Base-by-base conservation (phyloP, 75 land plant genomes). In the Isoetes taiwanensis region DNA sequence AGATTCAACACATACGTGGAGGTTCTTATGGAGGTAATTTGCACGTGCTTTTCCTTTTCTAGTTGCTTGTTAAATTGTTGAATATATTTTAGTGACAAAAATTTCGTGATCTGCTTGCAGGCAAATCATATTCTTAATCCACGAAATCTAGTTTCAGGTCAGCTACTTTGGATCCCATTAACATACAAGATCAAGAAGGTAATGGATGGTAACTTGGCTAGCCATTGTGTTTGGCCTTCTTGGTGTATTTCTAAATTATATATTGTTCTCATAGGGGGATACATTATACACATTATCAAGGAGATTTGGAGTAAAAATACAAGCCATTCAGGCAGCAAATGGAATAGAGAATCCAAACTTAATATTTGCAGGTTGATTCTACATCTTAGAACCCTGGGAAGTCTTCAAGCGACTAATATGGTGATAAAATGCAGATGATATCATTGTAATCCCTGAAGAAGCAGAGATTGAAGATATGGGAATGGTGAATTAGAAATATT, bases 21-120 rank as follows among this genome's bases (percentile, higher is more conserved):
- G 37, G 50, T 71, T 30, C 46, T 71, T 21, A 71, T 71, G 63
- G 74, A 71, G 74, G 74, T 70, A 50, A 34, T n/a, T n/a, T n/a
- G n/a, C n/a, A n/a, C n/a, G n/a, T n/a, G n/a, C n/a, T n/a, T n/a
- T n/a, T n/a, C n/a, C n/a, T n/a, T n/a, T n/a, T n/a, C n/a, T n/a
- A n/a, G n/a, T n/a, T n/a, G n/a, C n/a, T n/a, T n/a, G n/a, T n/a
- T n/a, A n/a, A n/a, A n/a, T n/a, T n/a, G n/a, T n/a, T n/a, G n/a
- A n/a, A n/a, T n/a, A n/a, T n/a, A n/a, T n/a, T n/a, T n/a, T n/a
- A n/a, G n/a, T n/a, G n/a, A n/a, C n/a, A n/a, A n/a, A n/a, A n/a
- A n/a, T n/a, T 54, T 25, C 32, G n/a, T 31, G n/a, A 8, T 71
- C 4, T 50, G 10, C n/a, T n/a, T 53, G 32, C 63, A 71, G 74